Evolutionary conservation across 768 basidiomycete species (phyloP).

Genomic region (Mycena chlorophos): DNA sequence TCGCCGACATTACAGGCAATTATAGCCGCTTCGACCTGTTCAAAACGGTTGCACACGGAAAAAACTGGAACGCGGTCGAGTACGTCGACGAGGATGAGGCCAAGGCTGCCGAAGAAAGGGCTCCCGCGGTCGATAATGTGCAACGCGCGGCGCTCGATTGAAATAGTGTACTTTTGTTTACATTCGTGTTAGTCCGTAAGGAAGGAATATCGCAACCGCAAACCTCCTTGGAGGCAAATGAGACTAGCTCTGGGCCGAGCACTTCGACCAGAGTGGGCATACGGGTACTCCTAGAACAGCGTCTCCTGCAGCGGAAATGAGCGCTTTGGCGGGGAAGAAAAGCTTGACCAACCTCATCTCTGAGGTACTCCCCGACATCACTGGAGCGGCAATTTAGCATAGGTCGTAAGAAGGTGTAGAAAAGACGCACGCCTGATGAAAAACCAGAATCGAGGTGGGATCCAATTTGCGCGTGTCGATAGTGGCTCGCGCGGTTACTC

Average conservation of each 20-base stretch:
- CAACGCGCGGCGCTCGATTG: slow-evolving; percentile 4
- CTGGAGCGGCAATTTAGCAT: slow-evolving; percentile 45
- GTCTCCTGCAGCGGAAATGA: slow-evolving; percentile 59
- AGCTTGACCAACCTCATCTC: slow-evolving; percentile 75
- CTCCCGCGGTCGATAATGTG: slow-evolving; percentile 16
- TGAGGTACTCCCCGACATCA: slow-evolving; percentile 96
- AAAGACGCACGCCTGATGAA: slow-evolving; percentile 87
- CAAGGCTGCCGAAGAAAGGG: slow-evolving; percentile 7
- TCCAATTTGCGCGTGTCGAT: slow-evolving; percentile 96
- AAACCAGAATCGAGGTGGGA: slow-evolving; percentile 95
- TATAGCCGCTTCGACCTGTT: slow-evolving; percentile 31
- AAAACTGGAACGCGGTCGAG: slow-evolving; percentile 27
- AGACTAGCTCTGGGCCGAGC: slow-evolving; percentile 36
- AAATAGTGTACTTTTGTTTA: background rate
- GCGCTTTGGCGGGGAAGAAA: slow-evolving; percentile 7
- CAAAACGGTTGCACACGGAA: slow-evolving; percentile 29
- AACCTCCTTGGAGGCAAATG: background rate
- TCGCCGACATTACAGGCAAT: slow-evolving; percentile 30
- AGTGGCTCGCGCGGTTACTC: slow-evolving; percentile 94
- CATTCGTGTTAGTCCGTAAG: no score
- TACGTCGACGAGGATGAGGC: slow-evolving; percentile 20
- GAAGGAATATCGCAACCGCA: background rate
- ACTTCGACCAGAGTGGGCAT: slow-evolving; percentile 39
- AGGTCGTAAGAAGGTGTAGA: slow-evolving; percentile 12
- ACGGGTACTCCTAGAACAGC: slow-evolving; percentile 53